phyloP scores from a whole-genome alignment of 345 rosid species.

The Salix brachista region DNA sequence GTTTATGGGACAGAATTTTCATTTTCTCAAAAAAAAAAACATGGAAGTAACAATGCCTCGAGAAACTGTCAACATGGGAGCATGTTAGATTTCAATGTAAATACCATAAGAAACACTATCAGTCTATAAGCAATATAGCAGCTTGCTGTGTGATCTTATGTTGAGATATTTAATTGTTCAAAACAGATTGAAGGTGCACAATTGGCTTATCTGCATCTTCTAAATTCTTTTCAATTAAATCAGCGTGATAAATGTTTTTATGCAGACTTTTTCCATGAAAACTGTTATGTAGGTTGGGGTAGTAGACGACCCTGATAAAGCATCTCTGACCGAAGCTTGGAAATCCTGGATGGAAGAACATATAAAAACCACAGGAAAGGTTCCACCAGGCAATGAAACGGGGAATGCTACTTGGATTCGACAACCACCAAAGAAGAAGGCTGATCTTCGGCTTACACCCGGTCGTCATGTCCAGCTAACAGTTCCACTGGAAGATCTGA shows the following conservation, averaged over 20 bases:
- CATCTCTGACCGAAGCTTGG: slow-evolving; percentile 74
- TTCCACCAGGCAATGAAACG: slow-evolving; percentile 82
- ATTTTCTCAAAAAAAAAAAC: too few relatives aligned
- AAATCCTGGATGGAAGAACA: slow-evolving; percentile 97
- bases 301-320: slow-evolving; percentile 69
- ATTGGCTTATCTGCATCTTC: background rate
- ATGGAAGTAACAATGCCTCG: too few relatives aligned
- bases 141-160: background rate
- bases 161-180: background rate
- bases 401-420: slow-evolving; percentile 79
- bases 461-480: slow-evolving; percentile 79
- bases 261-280: background rate
- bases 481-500: slow-evolving; percentile 63
- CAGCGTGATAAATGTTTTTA: background rate
- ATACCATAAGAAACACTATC: too few relatives aligned
- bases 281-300: slow-evolving; percentile 52
- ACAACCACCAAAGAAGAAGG: slow-evolving; percentile 61
- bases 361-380: slow-evolving; percentile 67
- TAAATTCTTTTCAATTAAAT: background rate
- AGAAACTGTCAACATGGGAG: too few relatives aligned
- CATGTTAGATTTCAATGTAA: too few relatives aligned
- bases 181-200: background rate
- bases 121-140: background rate
- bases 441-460: slow-evolving; percentile 83
- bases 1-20: too few relatives aligned